Evolutionary conservation across 1,139 yeast species (phyloP), one percentile per base, ranked within the genome.

Genomic region (Candida neerlandica): DNA sequence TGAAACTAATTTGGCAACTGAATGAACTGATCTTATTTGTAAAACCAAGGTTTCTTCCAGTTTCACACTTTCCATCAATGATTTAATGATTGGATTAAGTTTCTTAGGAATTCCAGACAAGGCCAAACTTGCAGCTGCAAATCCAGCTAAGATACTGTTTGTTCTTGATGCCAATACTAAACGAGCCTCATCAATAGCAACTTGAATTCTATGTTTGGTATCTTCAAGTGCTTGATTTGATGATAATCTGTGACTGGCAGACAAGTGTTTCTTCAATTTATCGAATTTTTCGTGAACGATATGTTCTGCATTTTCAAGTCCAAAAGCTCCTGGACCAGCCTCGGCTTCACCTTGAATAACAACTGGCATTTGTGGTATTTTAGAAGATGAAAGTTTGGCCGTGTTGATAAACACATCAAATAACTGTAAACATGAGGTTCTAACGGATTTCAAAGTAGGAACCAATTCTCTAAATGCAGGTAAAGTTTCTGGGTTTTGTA

Each of bases 271-370:
- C 56, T 83, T 73, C 56, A 91, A 70, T 61, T 86, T 87, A 16
- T 80, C 82, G 64, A 82, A 90, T 5, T 84, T 81, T 46, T 85
- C 90, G 46, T 74, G 73, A 30, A 86, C 74, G 7, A 92, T 79
- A 56, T 81, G 80, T 52, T 86, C 87, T 0, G 97, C 98, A 57
- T 82, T 82, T 40, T 80, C 87, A 44, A 94, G 66, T 10, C 90
- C 82, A 67, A 95, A 95, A 0, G 98, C 98, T 58, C 86, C 92
- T 0, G 96, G 92, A 1, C 97, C 98, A 4, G 98, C 96, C 55
- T 89, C 96, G 1, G 85, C 77, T 63, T 94, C 99, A 33, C 99
- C 99, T 65, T 90, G 95, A 4, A 92, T 97, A 15, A 92, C 85
- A 5, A 90, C 85, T 0, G 99, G 96, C 32, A 95, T 68, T 51